Evolutionary conservation across 192 early-diverging fungal genomes (phyloP).

Genomic region (Dimargaris verticillata): DNA sequence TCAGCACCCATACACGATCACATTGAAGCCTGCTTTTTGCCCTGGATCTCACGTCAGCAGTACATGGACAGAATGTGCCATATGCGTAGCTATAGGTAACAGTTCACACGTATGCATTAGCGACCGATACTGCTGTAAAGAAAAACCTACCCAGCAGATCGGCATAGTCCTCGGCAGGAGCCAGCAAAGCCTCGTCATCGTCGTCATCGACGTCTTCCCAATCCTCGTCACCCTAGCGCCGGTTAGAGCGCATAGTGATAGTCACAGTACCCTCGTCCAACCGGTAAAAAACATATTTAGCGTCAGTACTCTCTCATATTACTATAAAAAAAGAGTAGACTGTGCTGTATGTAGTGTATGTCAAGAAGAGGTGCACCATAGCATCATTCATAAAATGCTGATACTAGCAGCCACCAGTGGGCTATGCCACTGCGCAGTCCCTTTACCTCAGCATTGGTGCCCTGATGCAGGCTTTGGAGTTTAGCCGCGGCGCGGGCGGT

Average conservation of each 20-base stretch:
- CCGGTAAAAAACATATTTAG: neutral
- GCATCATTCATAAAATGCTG: conserved; percentile 16
- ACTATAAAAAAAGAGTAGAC: neutral
- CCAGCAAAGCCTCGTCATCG: conserved; percentile 15
- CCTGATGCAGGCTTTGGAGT: too few species aligned
- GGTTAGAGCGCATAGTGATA: too few species aligned
- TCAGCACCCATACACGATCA: neutral
- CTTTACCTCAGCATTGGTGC: too few species aligned
- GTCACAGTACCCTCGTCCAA: too few species aligned
- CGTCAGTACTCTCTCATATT: neutral
- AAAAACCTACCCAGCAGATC: conserved; percentile 28
- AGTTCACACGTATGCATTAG: too few species aligned
- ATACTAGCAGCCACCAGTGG: conserved; percentile 1
- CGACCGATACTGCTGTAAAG: too few species aligned
- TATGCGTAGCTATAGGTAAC: too few species aligned
- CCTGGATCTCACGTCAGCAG: too few species aligned
- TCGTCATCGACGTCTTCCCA: conserved; percentile 45
- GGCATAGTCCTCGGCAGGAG: conserved; percentile 27
- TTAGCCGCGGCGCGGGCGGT: too few species aligned
- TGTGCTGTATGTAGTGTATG: neutral
- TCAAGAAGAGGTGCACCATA: neutral
- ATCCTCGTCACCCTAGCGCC: conserved; percentile 27
- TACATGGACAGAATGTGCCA: too few species aligned
- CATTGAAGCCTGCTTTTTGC: too few species aligned
- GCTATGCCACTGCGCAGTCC: too few species aligned